phyloP scores from a whole-genome alignment of 345 rosid genomes.

The Zanthoxylum bungeanum region DNA sequence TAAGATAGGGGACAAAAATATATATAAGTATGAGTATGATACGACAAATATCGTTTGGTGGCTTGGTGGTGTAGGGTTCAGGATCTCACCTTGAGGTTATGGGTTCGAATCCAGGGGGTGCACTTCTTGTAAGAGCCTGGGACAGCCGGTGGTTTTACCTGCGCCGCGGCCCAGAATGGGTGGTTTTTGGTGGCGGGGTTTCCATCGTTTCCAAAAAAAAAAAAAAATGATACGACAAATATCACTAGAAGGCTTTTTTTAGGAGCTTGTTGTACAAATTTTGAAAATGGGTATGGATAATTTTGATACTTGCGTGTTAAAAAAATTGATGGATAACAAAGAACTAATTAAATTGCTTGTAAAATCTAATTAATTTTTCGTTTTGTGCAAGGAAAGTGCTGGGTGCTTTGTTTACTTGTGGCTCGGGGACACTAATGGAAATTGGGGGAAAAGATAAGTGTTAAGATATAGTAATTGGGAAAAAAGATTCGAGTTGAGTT shows the following conservation, averaged over 20 bases:
- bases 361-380: background rate
- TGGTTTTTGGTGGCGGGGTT: too few relatives aligned
- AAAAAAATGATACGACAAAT: too few relatives aligned
- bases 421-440: background rate
- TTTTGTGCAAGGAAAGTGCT: background rate
- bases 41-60: too few relatives aligned
- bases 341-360: background rate
- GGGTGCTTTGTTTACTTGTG: constrained; percentile 8
- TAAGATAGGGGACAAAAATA: too few relatives aligned
- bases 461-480: background rate
- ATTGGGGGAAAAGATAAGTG: background rate
- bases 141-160: too few relatives aligned
- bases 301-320: background rate
- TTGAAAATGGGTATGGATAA: background rate
- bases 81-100: too few relatives aligned
- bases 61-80: too few relatives aligned
- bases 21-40: too few relatives aligned
- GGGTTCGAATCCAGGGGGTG: too few relatives aligned
- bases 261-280: constrained; percentile 1
- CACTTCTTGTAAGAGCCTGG: too few relatives aligned
- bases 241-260: constrained; percentile 13
- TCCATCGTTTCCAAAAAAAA: too few relatives aligned
- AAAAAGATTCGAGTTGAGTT: background rate
- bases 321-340: constrained; percentile 17
- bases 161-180: too few relatives aligned